Percentiles rank a stretch among this genome's conserved stretches.
These are phyloP conservation scores for Helotiales sp. DNA, from an alignment of 2,329 filamentous ascomycete species.

Conservation along the genomic window DNA sequence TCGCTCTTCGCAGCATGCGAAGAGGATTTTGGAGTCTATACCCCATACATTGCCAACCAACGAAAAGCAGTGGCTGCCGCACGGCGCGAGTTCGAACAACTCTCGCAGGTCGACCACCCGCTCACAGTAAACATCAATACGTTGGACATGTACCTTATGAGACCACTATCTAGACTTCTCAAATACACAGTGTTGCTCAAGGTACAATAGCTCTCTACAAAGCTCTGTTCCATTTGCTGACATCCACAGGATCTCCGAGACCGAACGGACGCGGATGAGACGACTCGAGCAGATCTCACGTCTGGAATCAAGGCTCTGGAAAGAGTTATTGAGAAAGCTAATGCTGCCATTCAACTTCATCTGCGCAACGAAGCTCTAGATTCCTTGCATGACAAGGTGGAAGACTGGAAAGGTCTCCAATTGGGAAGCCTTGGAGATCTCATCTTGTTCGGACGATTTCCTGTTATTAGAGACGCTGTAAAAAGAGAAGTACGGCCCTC, in stretches of 20 bases:
- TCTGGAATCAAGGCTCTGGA: background rate
- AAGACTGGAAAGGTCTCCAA: background rate
- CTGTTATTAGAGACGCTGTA: background rate
- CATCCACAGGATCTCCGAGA: background rate
- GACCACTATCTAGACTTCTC: background rate
- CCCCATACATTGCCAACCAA: background rate
- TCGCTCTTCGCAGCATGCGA: background rate
- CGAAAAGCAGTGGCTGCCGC: background rate
- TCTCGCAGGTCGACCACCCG: background rate
- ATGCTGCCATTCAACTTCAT: background rate
- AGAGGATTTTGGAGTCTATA: background rate
- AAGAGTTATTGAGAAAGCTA: background rate
- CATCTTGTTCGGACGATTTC: background rate
- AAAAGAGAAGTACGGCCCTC: background rate
- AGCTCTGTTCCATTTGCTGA: background rate
- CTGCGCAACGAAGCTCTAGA: background rate
- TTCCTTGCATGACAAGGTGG: background rate
- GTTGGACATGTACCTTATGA: background rate
- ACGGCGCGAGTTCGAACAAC: background rate
- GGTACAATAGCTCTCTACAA: background rate
- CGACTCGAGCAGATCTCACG: background rate
- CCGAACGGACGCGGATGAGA: background rate
- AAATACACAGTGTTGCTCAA: background rate
- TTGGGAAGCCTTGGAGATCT: background rate
- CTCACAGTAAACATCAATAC: background rate